A percentile compares a stretch with the other conserved stretches of the same genome.
These are phyloP conservation scores for Biancaea sappan DNA, from an alignment of 306 rosid species.

Conservation along the genomic window DNA sequence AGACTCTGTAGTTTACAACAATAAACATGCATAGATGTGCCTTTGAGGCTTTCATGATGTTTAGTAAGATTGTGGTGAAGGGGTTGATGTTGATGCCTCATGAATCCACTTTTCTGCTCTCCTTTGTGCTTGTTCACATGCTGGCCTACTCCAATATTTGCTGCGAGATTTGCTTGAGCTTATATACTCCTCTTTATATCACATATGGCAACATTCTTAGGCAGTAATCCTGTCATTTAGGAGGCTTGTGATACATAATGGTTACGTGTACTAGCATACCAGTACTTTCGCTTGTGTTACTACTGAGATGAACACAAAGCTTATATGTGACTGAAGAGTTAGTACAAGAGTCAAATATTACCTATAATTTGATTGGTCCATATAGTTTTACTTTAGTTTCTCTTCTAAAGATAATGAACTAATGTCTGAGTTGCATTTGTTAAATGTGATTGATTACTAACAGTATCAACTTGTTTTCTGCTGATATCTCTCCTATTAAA, in stretches of 20 bases:
- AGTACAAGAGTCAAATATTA: not conserved
- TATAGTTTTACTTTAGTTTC: not conserved
- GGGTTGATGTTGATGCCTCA: slow-evolving; percentile 51
- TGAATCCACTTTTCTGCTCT: slow-evolving; percentile 76
- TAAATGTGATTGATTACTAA: not conserved
- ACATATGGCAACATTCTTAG: not conserved
- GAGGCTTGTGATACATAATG: not conserved
- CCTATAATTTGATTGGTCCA: not conserved
- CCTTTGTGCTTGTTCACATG: slow-evolving; percentile 75
- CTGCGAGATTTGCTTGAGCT: slow-evolving; percentile 53
- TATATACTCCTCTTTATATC: not conserved
- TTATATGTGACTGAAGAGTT: not conserved
- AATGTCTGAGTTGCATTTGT: not conserved
- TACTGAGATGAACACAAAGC: not conserved
- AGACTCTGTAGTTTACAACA: no score
- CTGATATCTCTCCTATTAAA: slow-evolving; percentile 18
- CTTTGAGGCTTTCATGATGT: not conserved
- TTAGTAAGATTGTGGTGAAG: not conserved
- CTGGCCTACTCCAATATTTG: slow-evolving; percentile 70
- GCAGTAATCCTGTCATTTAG: slow-evolving; percentile 4
- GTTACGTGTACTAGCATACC: not conserved
- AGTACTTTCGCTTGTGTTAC: not conserved
- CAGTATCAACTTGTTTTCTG: not conserved
- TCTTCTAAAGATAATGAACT: not conserved
- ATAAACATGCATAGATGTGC: not conserved